Conservation (phyloP, 768 basidiomycete genomes). For the Amanita pallidorosea region DNA sequence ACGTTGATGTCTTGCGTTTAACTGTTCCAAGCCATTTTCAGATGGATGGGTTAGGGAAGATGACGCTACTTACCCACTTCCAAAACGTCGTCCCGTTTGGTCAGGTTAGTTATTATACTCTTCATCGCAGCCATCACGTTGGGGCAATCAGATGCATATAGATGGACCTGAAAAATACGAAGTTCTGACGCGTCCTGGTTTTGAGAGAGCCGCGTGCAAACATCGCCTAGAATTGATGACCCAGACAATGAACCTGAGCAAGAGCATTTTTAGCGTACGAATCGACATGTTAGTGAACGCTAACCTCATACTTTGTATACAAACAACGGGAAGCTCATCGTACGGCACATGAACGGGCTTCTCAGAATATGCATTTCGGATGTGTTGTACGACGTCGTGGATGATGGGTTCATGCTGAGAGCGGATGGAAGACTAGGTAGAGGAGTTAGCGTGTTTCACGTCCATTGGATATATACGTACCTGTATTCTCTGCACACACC, state of each 20-base stretch:
- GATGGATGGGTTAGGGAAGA: neutral
- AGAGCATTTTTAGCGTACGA: neutral
- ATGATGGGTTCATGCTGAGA: conserved; percentile 26
- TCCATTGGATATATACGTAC: conserved; percentile 20
- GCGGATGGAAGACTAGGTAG: conserved; percentile 20
- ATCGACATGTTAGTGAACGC: neutral
- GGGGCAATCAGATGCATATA: conserved; percentile 48
- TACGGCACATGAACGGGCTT: conserved; percentile 46
- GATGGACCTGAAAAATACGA: conserved; percentile 20
- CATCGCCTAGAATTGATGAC: conserved; percentile 33
- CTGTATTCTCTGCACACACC: conserved; percentile 45
- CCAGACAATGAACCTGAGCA: conserved; percentile 32
- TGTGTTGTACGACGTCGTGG: conserved; percentile 28
- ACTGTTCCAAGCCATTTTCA: conserved; percentile 14
- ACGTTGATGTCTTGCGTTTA: conserved; percentile 36
- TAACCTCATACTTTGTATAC: conserved; percentile 33
- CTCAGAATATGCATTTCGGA: conserved; percentile 33
- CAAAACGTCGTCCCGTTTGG: conserved; percentile 23
- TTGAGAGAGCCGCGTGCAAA: conserved; percentile 25
- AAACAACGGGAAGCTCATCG: conserved; percentile 48
- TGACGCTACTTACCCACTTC: conserved; percentile 13
- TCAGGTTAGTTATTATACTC: conserved; percentile 40
- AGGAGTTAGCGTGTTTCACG: conserved; percentile 28
- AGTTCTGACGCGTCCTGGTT: conserved; percentile 9
- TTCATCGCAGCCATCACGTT: conserved; percentile 46